Evolutionary conservation across 371 early-diverging fungal genomes (phyloP), one percentile per base, ranked within the genome.

Genomic region (Actinomortierella ambigua): DNA sequence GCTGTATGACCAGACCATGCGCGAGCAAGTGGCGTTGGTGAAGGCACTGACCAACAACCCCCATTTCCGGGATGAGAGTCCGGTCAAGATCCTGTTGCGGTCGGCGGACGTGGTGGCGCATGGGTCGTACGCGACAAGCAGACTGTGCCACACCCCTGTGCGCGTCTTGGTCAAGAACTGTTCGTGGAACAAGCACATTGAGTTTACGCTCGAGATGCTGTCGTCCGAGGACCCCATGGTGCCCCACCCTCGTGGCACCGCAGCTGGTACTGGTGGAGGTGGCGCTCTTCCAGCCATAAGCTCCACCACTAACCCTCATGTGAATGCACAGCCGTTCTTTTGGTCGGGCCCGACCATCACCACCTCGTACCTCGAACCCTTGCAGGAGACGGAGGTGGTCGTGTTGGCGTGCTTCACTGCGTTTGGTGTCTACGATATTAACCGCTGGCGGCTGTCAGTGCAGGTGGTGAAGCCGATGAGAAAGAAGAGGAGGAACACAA

Each of bases 401-500:
- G 70, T 82, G 14, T 58, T 75, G 46, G 90, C 88, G 0, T 81
- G 82, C 23, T 88, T 93, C 58, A 77, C 82, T 1, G 55, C 80
- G 34, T 68, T 83, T 29, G 93, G 92, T 8, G 81, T 89, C 0
- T 91, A 88, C 63, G 88, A 93, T 63, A 71, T 93, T 40, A 90
- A 89, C 69, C 79, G 88, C 18, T 93, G 93, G 93, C 79, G 82
- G 7, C 51, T 87, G 22, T 80, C 83, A 13, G 80, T 85, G 14
- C 69, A 81, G 40, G 73, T 73, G 4, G 75, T 66, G 29, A 73
- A 66, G 50, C 62, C 73, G 13, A 66, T 43, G 23, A 54, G 53
- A 22, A 65, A 62, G 55, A 59, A 51, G 43, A 69, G 50, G 5
- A 26, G 8, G 14, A 55, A 7, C 13, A 49, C 26, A 23, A 42